These are phyloP conservation scores for Polytrichum formosum DNA, from an alignment of 225 moss, liverwort and hornwort genomes.

Conservation along the genomic window DNA sequence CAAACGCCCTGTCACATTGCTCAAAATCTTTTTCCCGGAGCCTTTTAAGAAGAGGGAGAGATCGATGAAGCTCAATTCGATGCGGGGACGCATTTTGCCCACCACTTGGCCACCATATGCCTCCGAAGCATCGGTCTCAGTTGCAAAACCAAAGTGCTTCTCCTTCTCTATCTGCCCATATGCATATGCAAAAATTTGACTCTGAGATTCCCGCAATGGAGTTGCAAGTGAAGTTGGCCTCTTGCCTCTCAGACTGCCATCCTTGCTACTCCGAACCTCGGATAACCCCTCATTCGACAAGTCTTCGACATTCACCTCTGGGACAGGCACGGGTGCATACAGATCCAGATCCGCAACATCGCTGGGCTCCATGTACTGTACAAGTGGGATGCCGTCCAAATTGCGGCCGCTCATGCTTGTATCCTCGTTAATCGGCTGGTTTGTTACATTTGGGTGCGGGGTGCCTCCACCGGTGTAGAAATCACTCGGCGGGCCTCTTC, in stretches of 20 bases:
- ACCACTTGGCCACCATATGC: slow-evolving; percentile 21
- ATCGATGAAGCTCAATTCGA: slow-evolving; percentile 76
- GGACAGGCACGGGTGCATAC: slow-evolving; percentile 45
- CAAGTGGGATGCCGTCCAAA: slow-evolving; percentile 27
- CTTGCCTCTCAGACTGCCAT: slow-evolving; percentile 28
- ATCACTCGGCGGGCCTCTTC: background rate
- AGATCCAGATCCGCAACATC: slow-evolving; percentile 58
- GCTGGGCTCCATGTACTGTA: slow-evolving; percentile 11
- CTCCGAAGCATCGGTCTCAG: slow-evolving; percentile 18
- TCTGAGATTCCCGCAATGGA: slow-evolving; percentile 52
- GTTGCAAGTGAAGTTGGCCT: slow-evolving; percentile 9
- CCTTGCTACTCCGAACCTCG: slow-evolving; percentile 20
- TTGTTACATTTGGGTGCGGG: slow-evolving; percentile 1
- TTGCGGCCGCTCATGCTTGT: slow-evolving; percentile 19
- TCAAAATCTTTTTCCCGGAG: slow-evolving; percentile 72
- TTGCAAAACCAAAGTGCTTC: slow-evolving; percentile 30
- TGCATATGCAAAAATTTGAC: slow-evolving; percentile 85
- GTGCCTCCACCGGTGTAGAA: slow-evolving; percentile 1
- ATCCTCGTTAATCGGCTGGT: slow-evolving; percentile 33
- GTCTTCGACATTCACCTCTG: slow-evolving; percentile 23
- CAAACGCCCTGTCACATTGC: slow-evolving; percentile 80
- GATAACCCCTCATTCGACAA: slow-evolving; percentile 16
- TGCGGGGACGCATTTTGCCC: slow-evolving; percentile 49
- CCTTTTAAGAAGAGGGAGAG: slow-evolving; percentile 78
- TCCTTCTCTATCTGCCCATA: slow-evolving; percentile 93